Conservation (phyloP, 2,329 filamentous ascomycete species). For the Rutstroemia sp. region DNA sequence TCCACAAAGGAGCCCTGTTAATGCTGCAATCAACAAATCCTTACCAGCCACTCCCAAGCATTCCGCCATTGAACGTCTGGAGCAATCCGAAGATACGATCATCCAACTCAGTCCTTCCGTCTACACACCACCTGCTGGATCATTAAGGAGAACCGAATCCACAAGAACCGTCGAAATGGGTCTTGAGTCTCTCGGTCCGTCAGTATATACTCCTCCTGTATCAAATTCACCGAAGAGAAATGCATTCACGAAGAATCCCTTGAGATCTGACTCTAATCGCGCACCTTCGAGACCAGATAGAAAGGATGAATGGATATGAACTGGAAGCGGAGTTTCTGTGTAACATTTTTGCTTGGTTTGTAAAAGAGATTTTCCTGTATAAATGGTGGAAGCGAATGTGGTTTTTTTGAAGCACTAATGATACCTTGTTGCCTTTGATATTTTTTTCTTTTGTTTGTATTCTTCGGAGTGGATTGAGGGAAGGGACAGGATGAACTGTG, state of each 20-base stretch:
- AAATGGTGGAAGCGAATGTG: too few species aligned
- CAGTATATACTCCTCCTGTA: background rate
- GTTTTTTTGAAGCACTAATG: too few species aligned
- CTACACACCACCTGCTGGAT: slow-evolving; percentile 31
- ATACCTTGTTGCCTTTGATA: too few species aligned
- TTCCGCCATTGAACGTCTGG: slow-evolving; percentile 22
- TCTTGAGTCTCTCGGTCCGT: background rate
- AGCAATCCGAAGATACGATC: slow-evolving; percentile 23
- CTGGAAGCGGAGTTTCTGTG: too few species aligned
- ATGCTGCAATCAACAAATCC: slow-evolving; percentile 14
- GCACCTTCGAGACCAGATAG: too few species aligned
- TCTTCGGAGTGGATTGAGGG: too few species aligned
- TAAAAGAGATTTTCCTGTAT: too few species aligned
- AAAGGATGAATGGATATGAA: too few species aligned
- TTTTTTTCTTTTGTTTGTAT: too few species aligned
- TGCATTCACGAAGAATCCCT: background rate
- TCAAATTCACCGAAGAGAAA: background rate
- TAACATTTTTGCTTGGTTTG: too few species aligned
- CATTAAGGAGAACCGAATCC: slow-evolving; percentile 9
- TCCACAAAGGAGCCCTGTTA: background rate
- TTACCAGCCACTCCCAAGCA: slow-evolving; percentile 14
- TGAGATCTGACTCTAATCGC: background rate
- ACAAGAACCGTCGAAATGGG: background rate
- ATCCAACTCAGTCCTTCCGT: slow-evolving; percentile 42
- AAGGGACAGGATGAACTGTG: too few species aligned